Evolutionary conservation across 139 green algal genomes (phyloP).

Genomic region (Coelastrella sp.): DNA sequence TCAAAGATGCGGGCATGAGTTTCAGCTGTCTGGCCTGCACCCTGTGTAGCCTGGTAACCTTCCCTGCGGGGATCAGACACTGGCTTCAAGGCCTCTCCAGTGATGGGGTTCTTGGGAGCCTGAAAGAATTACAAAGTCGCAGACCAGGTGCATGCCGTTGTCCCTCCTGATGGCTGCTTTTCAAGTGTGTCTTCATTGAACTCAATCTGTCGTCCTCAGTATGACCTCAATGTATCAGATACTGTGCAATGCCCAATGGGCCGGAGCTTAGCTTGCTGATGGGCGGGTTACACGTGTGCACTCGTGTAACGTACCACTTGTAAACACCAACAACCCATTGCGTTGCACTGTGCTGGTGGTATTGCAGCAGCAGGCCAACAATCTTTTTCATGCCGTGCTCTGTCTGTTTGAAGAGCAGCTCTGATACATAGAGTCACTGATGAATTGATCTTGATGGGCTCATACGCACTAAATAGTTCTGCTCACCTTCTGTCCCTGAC

Average conservation of each 20-base stretch:
- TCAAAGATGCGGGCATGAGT: conserved; percentile 24
- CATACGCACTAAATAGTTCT: background rate
- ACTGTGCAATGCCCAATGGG: no score
- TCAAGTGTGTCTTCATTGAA: background rate
- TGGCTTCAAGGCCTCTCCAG: conserved; percentile 31
- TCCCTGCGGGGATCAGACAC: conserved; percentile 5
- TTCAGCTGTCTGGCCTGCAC: background rate
- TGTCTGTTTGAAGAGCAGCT: background rate
- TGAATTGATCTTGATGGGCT: background rate
- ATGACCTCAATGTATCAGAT: no score
- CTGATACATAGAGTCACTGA: background rate
- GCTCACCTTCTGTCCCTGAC: conserved; percentile 35
- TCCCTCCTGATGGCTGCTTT: background rate
- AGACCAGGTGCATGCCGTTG: background rate
- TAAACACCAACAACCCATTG: no score
- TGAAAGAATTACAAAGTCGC: background rate
- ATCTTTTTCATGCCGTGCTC: no score
- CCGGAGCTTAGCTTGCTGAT: no score
- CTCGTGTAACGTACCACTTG: no score
- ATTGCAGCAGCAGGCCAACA: no score
- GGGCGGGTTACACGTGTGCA: no score
- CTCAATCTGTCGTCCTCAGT: no score
- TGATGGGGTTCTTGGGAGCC: conserved; percentile 48
- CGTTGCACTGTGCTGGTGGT: no score
- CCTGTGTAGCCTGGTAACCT: conserved; percentile 22